Evolutionary conservation across 257 asterid genomes (phyloP).

Genomic region (Nicotiana otophora): DNA sequence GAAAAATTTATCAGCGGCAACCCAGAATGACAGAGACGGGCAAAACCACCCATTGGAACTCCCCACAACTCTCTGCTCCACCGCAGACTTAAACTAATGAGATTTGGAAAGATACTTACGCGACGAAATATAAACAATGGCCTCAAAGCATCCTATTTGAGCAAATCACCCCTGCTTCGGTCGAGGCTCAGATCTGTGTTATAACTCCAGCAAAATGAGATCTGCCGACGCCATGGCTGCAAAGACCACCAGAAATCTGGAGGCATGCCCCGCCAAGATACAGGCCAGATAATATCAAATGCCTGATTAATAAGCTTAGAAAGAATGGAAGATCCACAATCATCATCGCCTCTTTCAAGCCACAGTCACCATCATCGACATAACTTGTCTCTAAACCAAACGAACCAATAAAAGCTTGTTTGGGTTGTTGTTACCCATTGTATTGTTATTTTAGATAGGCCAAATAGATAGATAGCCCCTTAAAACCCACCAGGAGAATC

Average conservation of each 20-base stretch:
- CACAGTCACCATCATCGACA: no score
- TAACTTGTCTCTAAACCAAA: no score
- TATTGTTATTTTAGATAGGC: no score
- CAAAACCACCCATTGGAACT: constrained; percentile 36
- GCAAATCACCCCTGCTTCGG: no score
- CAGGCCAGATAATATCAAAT: constrained; percentile 9
- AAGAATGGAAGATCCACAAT: not conserved
- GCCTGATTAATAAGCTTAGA: not conserved
- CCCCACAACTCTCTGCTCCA: constrained; percentile 10
- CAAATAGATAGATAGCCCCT: no score
- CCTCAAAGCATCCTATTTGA: no score
- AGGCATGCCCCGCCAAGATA: constrained; percentile 23
- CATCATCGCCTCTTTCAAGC: not conserved
- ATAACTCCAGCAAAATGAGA: not conserved
- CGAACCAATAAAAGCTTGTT: no score
- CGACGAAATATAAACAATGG: no score
- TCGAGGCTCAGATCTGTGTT: no score
- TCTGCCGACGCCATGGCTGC: constrained; percentile 13
- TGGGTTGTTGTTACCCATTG: not conserved
- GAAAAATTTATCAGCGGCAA: constrained; percentile 3
- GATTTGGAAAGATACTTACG: not conserved
- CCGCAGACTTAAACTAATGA: constrained; percentile 13
- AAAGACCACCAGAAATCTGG: not conserved
- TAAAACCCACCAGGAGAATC: not conserved
- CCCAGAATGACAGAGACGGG: constrained; percentile 16